A percentile compares a stretch with the other conserved stretches of the same genome.
These are phyloP conservation scores for Vaccinium macrocarpon DNA, from an alignment of 148 eudicot species.

Conservation along the genomic window DNA sequence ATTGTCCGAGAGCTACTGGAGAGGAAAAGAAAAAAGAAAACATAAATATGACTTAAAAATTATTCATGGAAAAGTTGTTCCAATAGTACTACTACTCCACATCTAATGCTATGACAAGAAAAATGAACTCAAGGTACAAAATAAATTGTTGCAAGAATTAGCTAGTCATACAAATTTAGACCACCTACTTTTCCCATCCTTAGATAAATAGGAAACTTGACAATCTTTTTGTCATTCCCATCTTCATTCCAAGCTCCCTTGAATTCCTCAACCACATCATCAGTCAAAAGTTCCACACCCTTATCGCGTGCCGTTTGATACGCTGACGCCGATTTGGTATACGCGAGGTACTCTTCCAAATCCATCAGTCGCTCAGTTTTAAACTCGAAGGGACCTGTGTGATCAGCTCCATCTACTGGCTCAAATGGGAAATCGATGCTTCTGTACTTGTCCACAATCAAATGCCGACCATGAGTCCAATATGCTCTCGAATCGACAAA, in stretches of 20 bases:
- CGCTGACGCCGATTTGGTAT: slow-evolving; percentile 62
- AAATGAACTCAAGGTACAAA: background rate
- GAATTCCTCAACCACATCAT: slow-evolving; percentile 49
- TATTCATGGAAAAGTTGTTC: background rate
- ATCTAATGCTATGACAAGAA: background rate
- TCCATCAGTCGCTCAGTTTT: slow-evolving; percentile 42
- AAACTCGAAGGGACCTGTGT: slow-evolving; percentile 76
- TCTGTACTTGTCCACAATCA: slow-evolving; percentile 43
- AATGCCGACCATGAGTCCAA: slow-evolving; percentile 38
- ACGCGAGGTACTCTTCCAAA: slow-evolving; percentile 49
- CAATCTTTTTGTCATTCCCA: slow-evolving; percentile 28
- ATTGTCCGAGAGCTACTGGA: too few species aligned
- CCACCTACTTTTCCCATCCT: slow-evolving; percentile 70
- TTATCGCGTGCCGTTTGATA: slow-evolving; percentile 66
- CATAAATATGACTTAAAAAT: background rate
- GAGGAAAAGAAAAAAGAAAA: too few species aligned
- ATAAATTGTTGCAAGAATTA: background rate
- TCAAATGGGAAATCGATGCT: slow-evolving; percentile 66
- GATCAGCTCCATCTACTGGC: slow-evolving; percentile 53
- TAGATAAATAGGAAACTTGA: slow-evolving; percentile 52
- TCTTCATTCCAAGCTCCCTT: slow-evolving; percentile 56
- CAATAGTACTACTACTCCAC: background rate
- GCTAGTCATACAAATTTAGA: background rate
- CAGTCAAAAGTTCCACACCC: slow-evolving; percentile 59
- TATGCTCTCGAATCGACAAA: slow-evolving; percentile 26